These are phyloP conservation scores for Rosa persica DNA, from an alignment of 306 rosid genomes.

Conservation along the genomic window DNA sequence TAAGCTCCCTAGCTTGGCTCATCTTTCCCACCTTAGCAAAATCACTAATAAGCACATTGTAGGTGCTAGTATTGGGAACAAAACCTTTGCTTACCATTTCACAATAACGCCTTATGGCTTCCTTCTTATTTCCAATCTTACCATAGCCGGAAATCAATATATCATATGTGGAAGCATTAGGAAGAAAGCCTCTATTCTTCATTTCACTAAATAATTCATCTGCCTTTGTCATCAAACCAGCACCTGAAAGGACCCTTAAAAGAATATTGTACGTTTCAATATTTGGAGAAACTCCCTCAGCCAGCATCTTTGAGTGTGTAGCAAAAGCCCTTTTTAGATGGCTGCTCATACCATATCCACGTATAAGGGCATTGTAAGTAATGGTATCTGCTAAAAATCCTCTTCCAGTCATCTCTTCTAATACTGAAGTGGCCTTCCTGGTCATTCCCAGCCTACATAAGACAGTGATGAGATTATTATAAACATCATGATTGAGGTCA, in stretches of 20 bases:
- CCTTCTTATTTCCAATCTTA: constrained; percentile 64
- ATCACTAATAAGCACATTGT: constrained; percentile 80
- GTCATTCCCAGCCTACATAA: constrained; percentile 89
- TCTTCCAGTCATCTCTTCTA: constrained; percentile 53
- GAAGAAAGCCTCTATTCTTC: constrained; percentile 62
- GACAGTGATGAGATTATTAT: constrained; percentile 60
- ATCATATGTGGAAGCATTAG: constrained; percentile 73
- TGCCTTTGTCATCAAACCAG: constrained; percentile 68
- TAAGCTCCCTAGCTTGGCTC: constrained; percentile 85
- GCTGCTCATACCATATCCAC: constrained; percentile 65
- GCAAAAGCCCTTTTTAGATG: constrained; percentile 62
- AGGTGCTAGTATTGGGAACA: constrained; percentile 71
- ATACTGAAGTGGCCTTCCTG: constrained; percentile 60
- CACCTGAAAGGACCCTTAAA: constrained; percentile 62
- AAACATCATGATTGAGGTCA: constrained; percentile 50
- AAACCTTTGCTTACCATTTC: constrained; percentile 82
- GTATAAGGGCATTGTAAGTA: constrained; percentile 77
- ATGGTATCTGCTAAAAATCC: constrained; percentile 55
- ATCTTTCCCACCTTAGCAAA: constrained; percentile 75
- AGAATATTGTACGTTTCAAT: constrained; percentile 63
- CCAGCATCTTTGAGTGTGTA: constrained; percentile 57
- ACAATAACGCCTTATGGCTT: constrained; percentile 64
- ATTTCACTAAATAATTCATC: constrained; percentile 57
- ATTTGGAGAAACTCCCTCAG: constrained; percentile 67
- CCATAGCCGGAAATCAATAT: constrained; percentile 73